Conservation (phyloP, 2,329 filamentous ascomycete genomes). For the Ilyonectria sp. region DNA sequence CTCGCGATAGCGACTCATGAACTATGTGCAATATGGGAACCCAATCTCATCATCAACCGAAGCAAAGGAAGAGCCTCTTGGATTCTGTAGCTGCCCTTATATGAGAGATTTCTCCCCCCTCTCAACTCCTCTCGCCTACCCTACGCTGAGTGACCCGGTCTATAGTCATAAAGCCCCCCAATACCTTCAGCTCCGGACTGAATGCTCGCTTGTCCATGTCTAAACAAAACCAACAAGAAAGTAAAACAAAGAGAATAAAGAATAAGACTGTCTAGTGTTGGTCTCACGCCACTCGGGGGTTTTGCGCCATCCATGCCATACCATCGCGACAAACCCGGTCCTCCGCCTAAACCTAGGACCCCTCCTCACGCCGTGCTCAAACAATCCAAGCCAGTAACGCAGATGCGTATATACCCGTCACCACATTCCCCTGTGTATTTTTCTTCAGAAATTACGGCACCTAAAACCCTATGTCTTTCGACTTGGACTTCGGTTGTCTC, state of each 20-base stretch:
- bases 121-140: slow-evolving; percentile 2
- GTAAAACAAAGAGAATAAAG: slow-evolving; percentile 29
- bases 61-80: neutral
- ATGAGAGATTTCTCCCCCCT: neutral
- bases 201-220: slow-evolving; percentile 41
- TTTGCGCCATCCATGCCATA: slow-evolving; percentile 7
- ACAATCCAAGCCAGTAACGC: slow-evolving; percentile 20
- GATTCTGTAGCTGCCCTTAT: neutral
- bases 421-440: neutral
- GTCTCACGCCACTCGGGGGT: slow-evolving; percentile 18
- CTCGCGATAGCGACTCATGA: neutral
- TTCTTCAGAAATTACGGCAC: slow-evolving; percentile 18
- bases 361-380: slow-evolving; percentile 8
- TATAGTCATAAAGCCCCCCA: slow-evolving; percentile 43
- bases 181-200: slow-evolving; percentile 30
- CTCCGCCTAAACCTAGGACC: neutral
- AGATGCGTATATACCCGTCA: neutral
- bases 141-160: slow-evolving; percentile 39
- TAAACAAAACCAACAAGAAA: slow-evolving; percentile 38
- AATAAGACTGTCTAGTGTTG: slow-evolving; percentile 35
- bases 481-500: slow-evolving; percentile 46
- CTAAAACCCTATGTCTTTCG: slow-evolving; percentile 31
- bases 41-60: neutral
- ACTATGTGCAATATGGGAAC: neutral
- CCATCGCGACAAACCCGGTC: slow-evolving; percentile 2